Evolutionary conservation across 352 stramenopile genomes (phyloP).

Genomic region (Thraustochytrium striatum): DNA sequence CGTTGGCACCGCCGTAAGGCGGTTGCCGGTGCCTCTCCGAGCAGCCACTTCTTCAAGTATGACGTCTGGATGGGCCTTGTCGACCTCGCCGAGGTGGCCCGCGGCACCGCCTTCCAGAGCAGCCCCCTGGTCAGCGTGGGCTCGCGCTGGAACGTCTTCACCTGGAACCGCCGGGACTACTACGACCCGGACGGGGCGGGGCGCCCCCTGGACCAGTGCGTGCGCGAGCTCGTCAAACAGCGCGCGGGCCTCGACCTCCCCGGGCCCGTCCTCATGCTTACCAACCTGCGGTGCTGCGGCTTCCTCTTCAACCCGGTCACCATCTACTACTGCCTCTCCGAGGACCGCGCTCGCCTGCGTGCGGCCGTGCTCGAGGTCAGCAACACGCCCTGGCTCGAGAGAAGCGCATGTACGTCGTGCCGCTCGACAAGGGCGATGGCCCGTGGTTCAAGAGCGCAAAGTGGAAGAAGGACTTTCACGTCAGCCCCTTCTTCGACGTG

Average conservation of each 20-base stretch:
- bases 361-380: conserved; percentile 46
- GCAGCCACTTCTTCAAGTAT: conserved; percentile 32
- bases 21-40: conserved; percentile 5
- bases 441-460: neutral
- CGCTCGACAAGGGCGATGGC: conserved; percentile 4
- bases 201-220: neutral
- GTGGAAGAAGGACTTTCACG: conserved; percentile 50
- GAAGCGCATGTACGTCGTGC: conserved; percentile 48
- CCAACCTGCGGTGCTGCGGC: conserved; percentile 49
- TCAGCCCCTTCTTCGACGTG: conserved; percentile 48
- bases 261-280: conserved; percentile 41
- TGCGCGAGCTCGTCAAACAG: conserved; percentile 15
- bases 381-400: conserved; percentile 50
- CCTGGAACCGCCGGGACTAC: conserved; percentile 21
- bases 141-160: conserved; percentile 20
- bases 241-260: neutral
- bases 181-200: neutral
- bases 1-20: conserved; percentile 42
- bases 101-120: neutral
- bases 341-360: neutral
- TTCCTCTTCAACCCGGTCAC: conserved; percentile 50
- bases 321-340: conserved; percentile 28
- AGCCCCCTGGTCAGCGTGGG: conserved; percentile 4
- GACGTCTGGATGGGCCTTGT: conserved; percentile 44
- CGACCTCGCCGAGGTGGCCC: conserved; percentile 19